Base-by-base conservation (phyloP, 106 monocot species). In the Apostasia ramifera region DNA sequence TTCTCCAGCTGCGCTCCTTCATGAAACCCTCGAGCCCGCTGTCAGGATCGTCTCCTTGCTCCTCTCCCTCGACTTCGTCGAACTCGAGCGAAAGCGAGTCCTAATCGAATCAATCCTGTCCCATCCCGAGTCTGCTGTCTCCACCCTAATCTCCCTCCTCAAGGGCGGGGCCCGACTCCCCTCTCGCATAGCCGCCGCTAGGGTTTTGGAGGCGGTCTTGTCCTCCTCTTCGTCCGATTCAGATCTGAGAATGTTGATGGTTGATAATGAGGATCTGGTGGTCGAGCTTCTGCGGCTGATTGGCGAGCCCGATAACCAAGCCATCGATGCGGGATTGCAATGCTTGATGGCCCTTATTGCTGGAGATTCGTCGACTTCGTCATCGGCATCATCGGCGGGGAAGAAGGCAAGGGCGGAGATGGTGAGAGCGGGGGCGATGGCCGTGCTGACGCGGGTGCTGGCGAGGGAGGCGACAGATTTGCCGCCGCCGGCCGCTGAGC, bases 211-310 rank as follows among this genome's bases (percentile, higher is more conserved):
- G 14, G 51, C 63, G 40, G 60, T 81, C 48, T 13, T 77, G 0
- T 47, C 79, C 9, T 74, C 78, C 11, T 59, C 73, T 12, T 40
- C 38, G 2, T 68, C 58, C 43, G 71, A 49, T 41, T n/a, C 57
- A 5, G 74, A 78, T 13, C 37, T 56, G 26, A 89, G 63, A 72
- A 44, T 68, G 44, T 13, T 42, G n/a, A 76, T 90, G 15, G 81
- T 71, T 26, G 77, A 71, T 47, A 66, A 70, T 39, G 43, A 44
- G 10, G 64, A 73, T 8, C 8, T 90, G 50, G 55, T 83, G 56
- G 45, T 66, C 6, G 90, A 86, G 59, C 76, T 90, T 57, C 45
- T 81, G 3, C 57, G 68, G 11, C 41, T 90, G 61, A 70, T 86
- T 11, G 56, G 71, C 52, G 70, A 44, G 0, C 41, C 11, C 14